phyloP scores from a whole-genome alignment of 352 stramenopile genomes.

The Phytophthora pinifolia region DNA sequence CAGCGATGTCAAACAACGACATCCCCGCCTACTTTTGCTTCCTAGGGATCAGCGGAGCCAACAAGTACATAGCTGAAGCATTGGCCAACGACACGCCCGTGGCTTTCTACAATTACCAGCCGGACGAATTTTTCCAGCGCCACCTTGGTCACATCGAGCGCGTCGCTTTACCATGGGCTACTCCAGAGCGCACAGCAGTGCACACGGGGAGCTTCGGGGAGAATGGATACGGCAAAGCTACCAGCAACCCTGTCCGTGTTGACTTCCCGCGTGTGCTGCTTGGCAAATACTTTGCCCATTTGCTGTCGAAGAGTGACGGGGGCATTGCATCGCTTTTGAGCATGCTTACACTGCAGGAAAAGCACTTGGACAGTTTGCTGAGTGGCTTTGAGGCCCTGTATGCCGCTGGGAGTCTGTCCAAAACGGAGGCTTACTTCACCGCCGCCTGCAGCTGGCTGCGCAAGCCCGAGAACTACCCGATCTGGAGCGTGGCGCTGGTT shows the following conservation, averaged over 20 bases:
- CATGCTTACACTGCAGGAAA: constrained; percentile 20
- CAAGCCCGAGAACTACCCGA: constrained; percentile 33
- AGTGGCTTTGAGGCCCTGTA: constrained; percentile 8
- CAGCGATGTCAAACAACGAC: constrained; percentile 38
- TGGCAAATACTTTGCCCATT: constrained; percentile 33
- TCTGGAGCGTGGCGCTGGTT: constrained; percentile 45
- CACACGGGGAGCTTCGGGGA: constrained; percentile 45
- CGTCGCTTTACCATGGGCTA: constrained; percentile 38
- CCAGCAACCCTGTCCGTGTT: constrained; percentile 38
- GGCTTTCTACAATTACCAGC: constrained; percentile 56
- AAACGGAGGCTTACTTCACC: constrained; percentile 30
- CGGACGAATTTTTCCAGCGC: constrained; percentile 40
- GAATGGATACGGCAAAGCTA: constrained; percentile 45
- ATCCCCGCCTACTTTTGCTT: constrained; percentile 52
- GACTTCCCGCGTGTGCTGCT: constrained; percentile 43
- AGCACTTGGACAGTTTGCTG: constrained; percentile 26
- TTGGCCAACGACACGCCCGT: constrained; percentile 31
- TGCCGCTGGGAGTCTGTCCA: constrained; percentile 7
- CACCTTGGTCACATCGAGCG: constrained; percentile 32
- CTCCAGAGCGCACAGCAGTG: constrained; percentile 20
- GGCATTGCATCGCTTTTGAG: constrained; percentile 23
- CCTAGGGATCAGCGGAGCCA: constrained; percentile 23
- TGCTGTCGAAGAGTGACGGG: constrained; percentile 20
- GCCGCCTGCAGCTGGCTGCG: constrained; percentile 46
- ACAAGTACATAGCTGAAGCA: constrained; percentile 31